Conservation (phyloP, 176 grass and related monocot genomes). For the Oryza punctata region DNA sequence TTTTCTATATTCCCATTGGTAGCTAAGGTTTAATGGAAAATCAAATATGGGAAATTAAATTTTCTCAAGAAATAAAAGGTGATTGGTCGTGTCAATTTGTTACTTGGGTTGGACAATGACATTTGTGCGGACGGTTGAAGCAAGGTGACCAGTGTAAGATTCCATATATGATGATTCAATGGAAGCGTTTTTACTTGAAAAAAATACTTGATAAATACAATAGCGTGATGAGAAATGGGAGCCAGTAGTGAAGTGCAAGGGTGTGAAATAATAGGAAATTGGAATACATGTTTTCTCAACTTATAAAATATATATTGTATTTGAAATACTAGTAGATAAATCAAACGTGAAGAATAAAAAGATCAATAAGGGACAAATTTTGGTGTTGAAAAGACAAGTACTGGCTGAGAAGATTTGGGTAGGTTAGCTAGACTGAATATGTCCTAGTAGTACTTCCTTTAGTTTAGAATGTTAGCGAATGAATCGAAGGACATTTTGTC, state of each 20-base stretch:
- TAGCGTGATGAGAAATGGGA: neutral
- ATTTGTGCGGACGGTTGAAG: constrained; percentile 6
- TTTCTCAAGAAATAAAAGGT: neutral
- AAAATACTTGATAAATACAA: neutral
- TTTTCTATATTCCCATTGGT: neutral
- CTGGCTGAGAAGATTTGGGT: constrained; percentile 8
- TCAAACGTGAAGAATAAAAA: neutral
- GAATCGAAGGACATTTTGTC: constrained; percentile 3
- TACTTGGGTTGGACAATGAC: constrained; percentile 28
- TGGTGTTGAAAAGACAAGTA: neutral
- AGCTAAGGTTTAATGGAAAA: neutral
- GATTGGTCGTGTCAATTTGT: constrained; percentile 28
- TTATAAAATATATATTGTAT: neutral
- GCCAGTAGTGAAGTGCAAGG: neutral
- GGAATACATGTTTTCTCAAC: neutral
- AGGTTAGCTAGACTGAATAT: constrained; percentile 52
- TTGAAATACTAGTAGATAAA: neutral
- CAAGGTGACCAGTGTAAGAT: constrained; percentile 12
- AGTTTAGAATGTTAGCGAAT: constrained; percentile 22
- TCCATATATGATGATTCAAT: neutral
- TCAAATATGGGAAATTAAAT: neutral
- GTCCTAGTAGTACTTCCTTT: neutral
- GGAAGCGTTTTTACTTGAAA: neutral
- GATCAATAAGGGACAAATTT: neutral
- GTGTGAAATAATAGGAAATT: neutral